These are phyloP conservation scores for Collybia mongolica DNA, from an alignment of 768 basidiomycete species.

Conservation along the genomic window DNA sequence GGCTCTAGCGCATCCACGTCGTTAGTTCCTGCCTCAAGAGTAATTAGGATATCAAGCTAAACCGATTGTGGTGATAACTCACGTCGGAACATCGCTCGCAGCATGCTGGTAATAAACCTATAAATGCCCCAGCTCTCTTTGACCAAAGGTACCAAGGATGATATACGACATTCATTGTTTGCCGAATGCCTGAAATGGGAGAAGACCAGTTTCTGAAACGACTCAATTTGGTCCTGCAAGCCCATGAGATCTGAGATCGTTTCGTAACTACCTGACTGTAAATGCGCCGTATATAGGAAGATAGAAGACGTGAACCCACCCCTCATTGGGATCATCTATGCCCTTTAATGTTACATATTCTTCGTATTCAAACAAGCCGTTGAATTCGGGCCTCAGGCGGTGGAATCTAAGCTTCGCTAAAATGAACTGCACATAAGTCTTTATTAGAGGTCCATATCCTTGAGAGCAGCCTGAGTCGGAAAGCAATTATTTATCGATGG, in stretches of 20 bases:
- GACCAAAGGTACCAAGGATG: slow-evolving; percentile 91
- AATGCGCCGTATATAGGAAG: slow-evolving; percentile 7
- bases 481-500: not conserved
- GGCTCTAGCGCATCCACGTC: slow-evolving; percentile 89
- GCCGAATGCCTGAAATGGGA: slow-evolving; percentile 87
- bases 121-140: slow-evolving; percentile 99
- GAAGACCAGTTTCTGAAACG: slow-evolving; percentile 97
- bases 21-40: slow-evolving; percentile 66
- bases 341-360: slow-evolving; percentile 97
- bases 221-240: slow-evolving; percentile 97
- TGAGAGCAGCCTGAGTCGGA: slow-evolving; percentile 3
- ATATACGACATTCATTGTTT: slow-evolving; percentile 98
- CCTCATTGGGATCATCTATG: slow-evolving; percentile 98
- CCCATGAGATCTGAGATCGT: slow-evolving; percentile 98
- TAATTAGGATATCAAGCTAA: slow-evolving; percentile 5
- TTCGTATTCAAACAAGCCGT: slow-evolving; percentile 98
- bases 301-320: slow-evolving; percentile 52
- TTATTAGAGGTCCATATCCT: slow-evolving; percentile 94
- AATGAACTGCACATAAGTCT: slow-evolving; percentile 94
- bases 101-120: slow-evolving; percentile 98
- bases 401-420: slow-evolving; percentile 96
- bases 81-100: slow-evolving; percentile 96
- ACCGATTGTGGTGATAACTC: slow-evolving; percentile 18
- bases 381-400: slow-evolving; percentile 94
- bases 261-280: slow-evolving; percentile 68